Base-by-base conservation (phyloP, 1,284 basidiomycete genomes). In the Thecaphora frezii region DNA sequence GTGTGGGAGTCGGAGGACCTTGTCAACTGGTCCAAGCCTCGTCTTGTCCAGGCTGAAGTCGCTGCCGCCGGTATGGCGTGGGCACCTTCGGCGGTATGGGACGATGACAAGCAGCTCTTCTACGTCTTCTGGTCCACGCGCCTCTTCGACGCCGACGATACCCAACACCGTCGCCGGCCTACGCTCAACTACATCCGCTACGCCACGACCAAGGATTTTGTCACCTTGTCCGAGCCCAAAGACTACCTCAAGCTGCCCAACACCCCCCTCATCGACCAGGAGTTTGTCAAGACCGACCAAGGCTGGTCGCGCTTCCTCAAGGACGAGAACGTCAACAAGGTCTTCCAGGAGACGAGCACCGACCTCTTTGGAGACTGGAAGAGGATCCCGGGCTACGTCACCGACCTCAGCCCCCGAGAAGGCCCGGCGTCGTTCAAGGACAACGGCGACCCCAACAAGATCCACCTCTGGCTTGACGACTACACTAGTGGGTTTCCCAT, bases 381-480 rank as follows among this genome's bases (percentile, higher is more conserved):
- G 53, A 16, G 19, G 21, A 36, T 33, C 36, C 22, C 46, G 21
- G 51, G 51, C 19, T 33, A n/a, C 28, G 48, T 56, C 22, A 36
- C 30, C 26, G 19, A 37, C 23, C 30, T 14, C 8, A 30, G 28
- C n/a, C 24, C 22, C 5, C 30, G 54, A 18, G 54, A 57, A 40
- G 54, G 54, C 30, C 51, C 54, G 14, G 50, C 49, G 14, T 19
- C 26, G n/a, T 57, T 56, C 45, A 36, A 30, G 24, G 54, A 57
- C 43, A 57, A 54, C 26, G 9, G 18, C 26, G 33, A 56, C 28
- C 19, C 37, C 4, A 23, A 22, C 28, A 14, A n/a, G 21, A 26
- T 30, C 25, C 51, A 54, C 40, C 54, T 57, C 37, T 47, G 45
- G 54, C 37, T 57, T 16, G 54, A 57, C 40, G 40, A 57, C 40